These are phyloP conservation scores for Scenedesmus sp. DNA, from an alignment of 163 green algal genomes.

Conservation along the genomic window DNA sequence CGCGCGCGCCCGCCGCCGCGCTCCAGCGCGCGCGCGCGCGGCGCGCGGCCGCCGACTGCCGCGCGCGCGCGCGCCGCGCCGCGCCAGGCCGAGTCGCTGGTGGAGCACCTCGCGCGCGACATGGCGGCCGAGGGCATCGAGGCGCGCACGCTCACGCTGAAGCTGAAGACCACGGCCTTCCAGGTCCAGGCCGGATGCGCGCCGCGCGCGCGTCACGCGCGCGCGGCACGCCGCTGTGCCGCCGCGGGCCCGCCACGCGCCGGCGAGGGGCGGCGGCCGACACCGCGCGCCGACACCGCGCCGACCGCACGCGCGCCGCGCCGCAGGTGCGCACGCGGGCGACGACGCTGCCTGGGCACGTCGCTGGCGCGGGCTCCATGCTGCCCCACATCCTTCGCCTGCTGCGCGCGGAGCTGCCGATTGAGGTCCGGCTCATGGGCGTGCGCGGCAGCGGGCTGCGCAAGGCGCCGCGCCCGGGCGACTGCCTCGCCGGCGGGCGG, in stretches of 20 bases:
- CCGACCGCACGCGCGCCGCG: no score
- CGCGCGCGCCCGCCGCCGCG: no score
- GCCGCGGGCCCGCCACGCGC: no score
- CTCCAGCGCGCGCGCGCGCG: neutral
- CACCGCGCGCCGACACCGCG: no score
- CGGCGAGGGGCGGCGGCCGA: no score
- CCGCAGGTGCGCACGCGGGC: constrained; percentile 62
- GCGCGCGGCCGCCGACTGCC: neutral
- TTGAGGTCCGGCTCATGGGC: constrained; percentile 82
- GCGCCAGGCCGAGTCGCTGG: constrained; percentile 57
- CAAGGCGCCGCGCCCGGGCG: constrained; percentile 11
- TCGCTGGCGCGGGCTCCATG: constrained; percentile 61
- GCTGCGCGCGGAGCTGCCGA: constrained; percentile 63
- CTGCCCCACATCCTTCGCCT: constrained; percentile 55
- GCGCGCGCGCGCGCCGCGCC: neutral
- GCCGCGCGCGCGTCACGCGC: no score
- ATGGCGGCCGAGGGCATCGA: constrained; percentile 81
- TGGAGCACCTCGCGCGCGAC: constrained; percentile 73
- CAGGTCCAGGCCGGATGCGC: no score
- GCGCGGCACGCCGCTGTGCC: no score
- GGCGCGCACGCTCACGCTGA: constrained; percentile 88
- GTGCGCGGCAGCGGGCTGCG: constrained; percentile 69
- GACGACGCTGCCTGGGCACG: constrained; percentile 60
- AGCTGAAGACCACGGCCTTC: constrained; percentile 89
- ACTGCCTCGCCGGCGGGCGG: constrained; percentile 16